These are phyloP conservation scores for Linnemannia exigua DNA, from an alignment of 192 early-diverging fungal genomes.

Conservation along the genomic window DNA sequence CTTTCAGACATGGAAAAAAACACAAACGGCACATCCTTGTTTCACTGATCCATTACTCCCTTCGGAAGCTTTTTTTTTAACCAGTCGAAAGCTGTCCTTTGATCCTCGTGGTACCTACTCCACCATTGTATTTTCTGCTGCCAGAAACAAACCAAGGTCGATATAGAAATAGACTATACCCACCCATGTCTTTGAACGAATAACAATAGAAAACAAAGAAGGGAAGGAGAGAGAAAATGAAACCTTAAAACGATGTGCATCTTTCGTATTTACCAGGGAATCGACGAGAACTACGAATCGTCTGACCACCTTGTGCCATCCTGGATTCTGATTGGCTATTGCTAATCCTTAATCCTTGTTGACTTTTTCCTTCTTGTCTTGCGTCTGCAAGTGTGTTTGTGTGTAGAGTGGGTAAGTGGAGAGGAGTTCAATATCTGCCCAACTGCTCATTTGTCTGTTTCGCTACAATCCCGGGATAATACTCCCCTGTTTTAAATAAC, in stretches of 20 bases:
- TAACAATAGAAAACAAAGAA: background rate
- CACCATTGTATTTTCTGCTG: no score
- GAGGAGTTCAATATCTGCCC: background rate
- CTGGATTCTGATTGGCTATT: background rate
- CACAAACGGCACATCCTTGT: background rate
- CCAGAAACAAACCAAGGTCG: no score
- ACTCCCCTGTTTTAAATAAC: no score
- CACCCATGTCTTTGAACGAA: no score
- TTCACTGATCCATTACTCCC: background rate
- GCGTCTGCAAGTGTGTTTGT: no score
- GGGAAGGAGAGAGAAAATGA: background rate
- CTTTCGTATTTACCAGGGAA: background rate
- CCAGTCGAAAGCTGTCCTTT: background rate
- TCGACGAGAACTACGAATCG: background rate
- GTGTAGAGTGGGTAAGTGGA: background rate
- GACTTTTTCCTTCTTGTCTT: background rate
- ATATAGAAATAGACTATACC: no score
- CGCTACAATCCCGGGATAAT: background rate
- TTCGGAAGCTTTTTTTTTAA: background rate
- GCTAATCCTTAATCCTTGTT: background rate
- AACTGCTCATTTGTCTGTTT: background rate
- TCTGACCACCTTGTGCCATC: background rate
- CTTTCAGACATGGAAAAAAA: no score
- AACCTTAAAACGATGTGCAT: background rate
- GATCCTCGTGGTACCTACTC: background rate